Conservation (phyloP, 768 basidiomycete species). For the Lactarius tabidus region DNA sequence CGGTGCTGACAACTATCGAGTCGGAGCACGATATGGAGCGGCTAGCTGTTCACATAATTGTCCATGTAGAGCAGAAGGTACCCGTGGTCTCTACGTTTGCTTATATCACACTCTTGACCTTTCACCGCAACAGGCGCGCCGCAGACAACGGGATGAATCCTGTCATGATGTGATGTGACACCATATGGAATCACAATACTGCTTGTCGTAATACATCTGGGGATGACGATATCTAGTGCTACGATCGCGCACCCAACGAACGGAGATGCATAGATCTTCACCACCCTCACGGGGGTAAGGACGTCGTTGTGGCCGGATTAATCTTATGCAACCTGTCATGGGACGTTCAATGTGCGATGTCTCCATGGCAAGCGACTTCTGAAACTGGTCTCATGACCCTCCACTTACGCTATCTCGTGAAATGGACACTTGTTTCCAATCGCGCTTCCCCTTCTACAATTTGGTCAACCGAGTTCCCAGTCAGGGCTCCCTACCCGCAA, state of each 20-base stretch:
- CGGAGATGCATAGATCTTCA: slow-evolving; percentile 1
- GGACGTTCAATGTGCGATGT: not conserved
- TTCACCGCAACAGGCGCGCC: not conserved
- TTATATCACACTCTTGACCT: not conserved
- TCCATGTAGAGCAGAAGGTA: not conserved
- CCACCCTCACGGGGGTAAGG: not conserved
- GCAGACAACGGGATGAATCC: not conserved
- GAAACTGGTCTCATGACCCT: not conserved
- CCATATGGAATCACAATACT: not conserved
- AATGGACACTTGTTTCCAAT: not conserved
- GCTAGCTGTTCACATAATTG: not conserved
- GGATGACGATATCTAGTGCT: not conserved
- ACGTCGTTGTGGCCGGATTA: not conserved
- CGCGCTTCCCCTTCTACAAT: not conserved
- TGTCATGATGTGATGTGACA: not conserved
- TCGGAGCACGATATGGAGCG: not conserved
- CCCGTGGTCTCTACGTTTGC: not conserved
- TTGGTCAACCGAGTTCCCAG: not conserved
- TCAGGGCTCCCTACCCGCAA: not conserved
- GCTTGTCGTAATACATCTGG: not conserved
- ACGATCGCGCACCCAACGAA: not conserved
- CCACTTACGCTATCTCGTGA: not conserved
- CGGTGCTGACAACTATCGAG: not conserved
- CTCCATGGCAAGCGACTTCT: not conserved
- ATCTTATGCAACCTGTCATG: not conserved